Conservation (phyloP, 2,329 filamentous ascomycete species). For the Albifimbria verrucaria region DNA sequence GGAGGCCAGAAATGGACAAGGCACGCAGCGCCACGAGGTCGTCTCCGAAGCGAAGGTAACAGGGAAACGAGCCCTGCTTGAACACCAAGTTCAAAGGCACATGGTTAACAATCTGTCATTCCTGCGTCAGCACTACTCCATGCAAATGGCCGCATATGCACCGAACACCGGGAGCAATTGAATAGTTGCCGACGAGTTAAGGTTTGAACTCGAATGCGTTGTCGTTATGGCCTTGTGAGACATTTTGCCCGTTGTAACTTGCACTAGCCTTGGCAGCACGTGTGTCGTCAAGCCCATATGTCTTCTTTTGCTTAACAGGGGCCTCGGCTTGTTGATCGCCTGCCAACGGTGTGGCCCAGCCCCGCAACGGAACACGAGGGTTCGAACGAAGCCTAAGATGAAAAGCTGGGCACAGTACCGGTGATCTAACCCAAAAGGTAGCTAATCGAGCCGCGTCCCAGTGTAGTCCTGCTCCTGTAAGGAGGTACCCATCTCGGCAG, state of each 20-base stretch:
- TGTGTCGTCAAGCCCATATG: background rate
- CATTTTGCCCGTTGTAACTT: background rate
- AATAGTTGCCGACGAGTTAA: background rate
- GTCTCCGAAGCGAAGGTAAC: background rate
- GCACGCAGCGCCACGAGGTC: background rate
- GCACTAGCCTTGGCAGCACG: background rate
- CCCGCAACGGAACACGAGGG: background rate
- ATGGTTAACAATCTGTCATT: background rate
- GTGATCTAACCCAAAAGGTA: background rate
- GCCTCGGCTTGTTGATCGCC: background rate
- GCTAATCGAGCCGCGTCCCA: background rate
- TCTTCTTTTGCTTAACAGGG: background rate
- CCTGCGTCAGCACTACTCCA: background rate
- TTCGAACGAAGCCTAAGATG: background rate
- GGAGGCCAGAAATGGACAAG: too few species aligned
- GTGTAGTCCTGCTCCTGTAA: background rate
- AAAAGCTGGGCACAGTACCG: background rate
- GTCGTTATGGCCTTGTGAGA: background rate
- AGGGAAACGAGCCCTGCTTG: background rate
- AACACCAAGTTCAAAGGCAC: background rate
- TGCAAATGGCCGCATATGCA: background rate
- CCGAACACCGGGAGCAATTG: background rate
- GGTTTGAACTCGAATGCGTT: background rate
- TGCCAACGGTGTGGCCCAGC: background rate
- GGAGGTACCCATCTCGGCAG: background rate